Conservation (phyloP, 202 grass and related monocot genomes). For the Carex arenaria region DNA sequence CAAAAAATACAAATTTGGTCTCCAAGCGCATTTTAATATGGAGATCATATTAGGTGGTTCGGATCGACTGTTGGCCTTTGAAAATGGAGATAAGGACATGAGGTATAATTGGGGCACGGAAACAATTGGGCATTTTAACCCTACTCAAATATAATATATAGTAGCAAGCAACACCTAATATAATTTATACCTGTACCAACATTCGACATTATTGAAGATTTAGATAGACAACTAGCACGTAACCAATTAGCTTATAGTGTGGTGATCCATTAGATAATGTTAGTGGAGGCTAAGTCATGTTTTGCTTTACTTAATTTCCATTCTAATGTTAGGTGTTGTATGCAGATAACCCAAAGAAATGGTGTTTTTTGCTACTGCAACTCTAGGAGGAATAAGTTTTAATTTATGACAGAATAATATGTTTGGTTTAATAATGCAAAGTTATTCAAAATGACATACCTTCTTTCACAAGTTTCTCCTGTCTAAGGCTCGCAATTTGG, state of each 20-base stretch:
- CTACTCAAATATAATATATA: neutral
- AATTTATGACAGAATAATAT: neutral
- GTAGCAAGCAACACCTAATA: neutral
- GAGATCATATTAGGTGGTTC: no score
- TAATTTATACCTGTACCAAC: no score
- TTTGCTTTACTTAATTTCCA: neutral
- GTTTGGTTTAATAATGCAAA: neutral
- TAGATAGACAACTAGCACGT: neutral
- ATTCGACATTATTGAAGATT: neutral
- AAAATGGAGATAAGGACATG: no score
- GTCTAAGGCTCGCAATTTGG: constrained; percentile 64
- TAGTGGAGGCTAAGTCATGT: neutral
- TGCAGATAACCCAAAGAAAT: neutral
- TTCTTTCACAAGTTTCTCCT: constrained; percentile 72
- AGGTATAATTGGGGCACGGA: no score
- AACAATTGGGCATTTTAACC: no score
- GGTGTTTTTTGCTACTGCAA: neutral
- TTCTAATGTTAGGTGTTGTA: neutral
- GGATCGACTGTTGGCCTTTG: no score
- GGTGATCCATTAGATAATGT: constrained; percentile 9
- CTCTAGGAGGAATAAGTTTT: neutral
- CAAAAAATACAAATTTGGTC: no score
- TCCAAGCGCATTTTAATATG: no score
- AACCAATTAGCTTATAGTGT: constrained; percentile 5
- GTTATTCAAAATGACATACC: constrained; percentile 37